A percentile compares a stretch with the other conserved stretches of the same genome.
Evolutionary conservation across 768 basidiomycete genomes (phyloP).

Genomic region (Leccinum sublutescens): DNA sequence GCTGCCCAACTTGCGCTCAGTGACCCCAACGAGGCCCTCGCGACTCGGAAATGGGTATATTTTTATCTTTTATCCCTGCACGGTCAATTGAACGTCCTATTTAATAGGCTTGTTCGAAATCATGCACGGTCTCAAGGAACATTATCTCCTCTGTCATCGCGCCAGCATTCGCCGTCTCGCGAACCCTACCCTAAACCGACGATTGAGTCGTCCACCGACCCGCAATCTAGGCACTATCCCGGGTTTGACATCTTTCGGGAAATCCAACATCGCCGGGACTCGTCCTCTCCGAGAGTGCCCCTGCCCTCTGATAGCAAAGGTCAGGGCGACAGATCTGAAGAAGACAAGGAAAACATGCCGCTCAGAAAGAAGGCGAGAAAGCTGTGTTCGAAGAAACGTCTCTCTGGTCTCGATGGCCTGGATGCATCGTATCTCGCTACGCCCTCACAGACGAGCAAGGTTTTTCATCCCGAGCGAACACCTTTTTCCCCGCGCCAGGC

Average conservation of each 20-base stretch:
- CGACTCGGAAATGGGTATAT: constrained; percentile 30
- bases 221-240: constrained; percentile 63
- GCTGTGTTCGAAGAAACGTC: constrained; percentile 27
- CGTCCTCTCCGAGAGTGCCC: neutral
- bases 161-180: constrained; percentile 12
- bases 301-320: constrained; percentile 2
- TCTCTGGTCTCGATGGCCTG: constrained; percentile 1
- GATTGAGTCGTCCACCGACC: constrained; percentile 43
- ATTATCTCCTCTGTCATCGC: constrained; percentile 13
- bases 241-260: constrained; percentile 63
- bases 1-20: constrained; percentile 16
- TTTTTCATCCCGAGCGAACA: constrained; percentile 13
- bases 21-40: constrained; percentile 36
- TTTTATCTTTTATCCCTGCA: constrained; percentile 24
- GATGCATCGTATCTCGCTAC: constrained; percentile 5
- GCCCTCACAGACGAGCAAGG: constrained; percentile 9
- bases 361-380: constrained; percentile 49
- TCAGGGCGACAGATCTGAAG: constrained; percentile 24
- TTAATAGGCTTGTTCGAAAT: constrained; percentile 14
- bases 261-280: constrained; percentile 15
- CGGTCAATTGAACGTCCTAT: constrained; percentile 33
- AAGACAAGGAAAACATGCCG: constrained; percentile 61
- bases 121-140: constrained; percentile 6
- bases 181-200: constrained; percentile 32
- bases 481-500: constrained; percentile 16